Evolutionary conservation across 768 basidiomycete species (phyloP), one percentile per base, ranked within the genome.

Genomic region (Trametes villosa): DNA sequence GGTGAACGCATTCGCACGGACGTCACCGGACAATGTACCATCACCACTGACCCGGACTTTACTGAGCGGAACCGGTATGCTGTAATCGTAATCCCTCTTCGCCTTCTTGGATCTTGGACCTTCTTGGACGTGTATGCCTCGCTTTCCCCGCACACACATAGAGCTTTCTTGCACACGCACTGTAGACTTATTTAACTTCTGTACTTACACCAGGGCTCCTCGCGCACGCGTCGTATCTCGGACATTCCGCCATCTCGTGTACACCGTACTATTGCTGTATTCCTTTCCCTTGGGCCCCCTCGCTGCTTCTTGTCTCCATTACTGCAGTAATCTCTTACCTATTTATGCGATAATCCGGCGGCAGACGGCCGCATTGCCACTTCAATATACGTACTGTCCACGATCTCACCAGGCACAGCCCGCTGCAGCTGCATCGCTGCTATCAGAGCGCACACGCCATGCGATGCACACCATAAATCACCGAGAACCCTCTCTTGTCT

Each of bases 381-480:
- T 26, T 26, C 17, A 46, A 55, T 55, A 46, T 46, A 55, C 20
- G n/a, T n/a, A 46, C 20, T 46, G n/a, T 36, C 26, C 53, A 13
- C 24, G 53, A 54, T 54, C 29, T 22, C 53, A 22, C 24, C 24
- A 18, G 33, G 22, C 54, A 55, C 54, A 46, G 54, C 54, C 46
- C 46, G 33, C 33, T 34, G 33, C 36, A 38, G 36, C 36, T n/a
- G 36, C 41, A 54, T 26, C 4, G 41, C 53, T 33, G n/a, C 52
- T 18, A 9, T 53, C 38, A 11, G 9, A 41, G 2, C 13, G 40
- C 31, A 34, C 22, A 27, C 54, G 22, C 44, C 44, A 46, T 36
- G 44, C 54, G 44, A 46, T 55, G 44, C 54, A 34, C 17, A 20
- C 33, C 55, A 34, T 48, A n/a, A 46, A 57, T 56, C 38, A 57